phyloP scores from a whole-genome alignment of 2,329 filamentous ascomycete species.

The Gliomastix tumulicola region DNA sequence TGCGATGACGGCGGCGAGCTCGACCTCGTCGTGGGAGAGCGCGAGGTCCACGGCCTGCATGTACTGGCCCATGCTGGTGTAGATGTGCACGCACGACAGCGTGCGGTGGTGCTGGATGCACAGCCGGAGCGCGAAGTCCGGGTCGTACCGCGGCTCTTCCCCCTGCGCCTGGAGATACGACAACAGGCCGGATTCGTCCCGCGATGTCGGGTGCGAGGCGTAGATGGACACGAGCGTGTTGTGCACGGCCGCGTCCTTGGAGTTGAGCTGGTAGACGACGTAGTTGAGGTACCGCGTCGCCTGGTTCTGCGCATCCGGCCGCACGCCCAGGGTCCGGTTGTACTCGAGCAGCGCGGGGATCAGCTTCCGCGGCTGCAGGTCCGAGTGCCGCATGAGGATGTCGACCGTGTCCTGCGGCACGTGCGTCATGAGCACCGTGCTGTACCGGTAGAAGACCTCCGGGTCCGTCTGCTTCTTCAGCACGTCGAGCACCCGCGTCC shows the following conservation, averaged over 20 bases:
- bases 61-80: conserved; percentile 93
- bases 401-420: conserved; percentile 83
- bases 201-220: conserved; percentile 69
- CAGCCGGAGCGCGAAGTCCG: conserved; percentile 89
- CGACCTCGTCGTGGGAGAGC: conserved; percentile 80
- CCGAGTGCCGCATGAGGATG: conserved; percentile 85
- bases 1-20: conserved; percentile 83
- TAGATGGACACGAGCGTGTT: conserved; percentile 97
- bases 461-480: conserved; percentile 89
- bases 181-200: conserved; percentile 78
- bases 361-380: conserved; percentile 77
- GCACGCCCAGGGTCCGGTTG: conserved; percentile 66
- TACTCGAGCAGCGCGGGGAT: conserved; percentile 94
- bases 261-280: conserved; percentile 79
- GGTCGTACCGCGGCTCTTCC: conserved; percentile 80
- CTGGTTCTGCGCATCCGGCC: conserved; percentile 69
- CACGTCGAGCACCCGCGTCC: conserved; percentile 79
- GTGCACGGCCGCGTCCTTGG: conserved; percentile 80
- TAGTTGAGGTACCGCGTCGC: conserved; percentile 90
- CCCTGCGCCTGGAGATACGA: conserved; percentile 88
- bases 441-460: conserved; percentile 94
- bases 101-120: conserved; percentile 94
- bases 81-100: conserved; percentile 93
- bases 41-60: conserved; percentile 89
- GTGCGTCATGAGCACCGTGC: conserved; percentile 92